phyloP scores from a whole-genome alignment of 306 rosid genomes.

The Lathyrus aphaca region DNA sequence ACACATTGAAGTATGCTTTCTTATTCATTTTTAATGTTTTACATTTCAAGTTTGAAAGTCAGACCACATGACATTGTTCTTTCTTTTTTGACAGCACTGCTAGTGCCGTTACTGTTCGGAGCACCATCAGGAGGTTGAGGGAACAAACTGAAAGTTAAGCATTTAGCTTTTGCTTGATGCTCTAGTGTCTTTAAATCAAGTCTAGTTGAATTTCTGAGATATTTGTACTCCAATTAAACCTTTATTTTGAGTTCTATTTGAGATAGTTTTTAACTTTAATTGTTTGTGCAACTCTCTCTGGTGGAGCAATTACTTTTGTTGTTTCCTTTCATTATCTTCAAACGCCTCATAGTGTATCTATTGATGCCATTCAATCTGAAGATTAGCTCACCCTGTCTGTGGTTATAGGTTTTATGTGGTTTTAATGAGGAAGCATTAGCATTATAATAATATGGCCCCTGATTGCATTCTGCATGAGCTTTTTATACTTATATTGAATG shows the following conservation, averaged over 20 bases:
- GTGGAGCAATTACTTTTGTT: neutral
- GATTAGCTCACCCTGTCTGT: neutral
- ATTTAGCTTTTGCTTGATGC: conserved; percentile 27
- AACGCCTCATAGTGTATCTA: neutral
- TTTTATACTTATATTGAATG: too few relatives aligned
- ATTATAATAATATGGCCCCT: too few relatives aligned
- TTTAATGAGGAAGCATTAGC: too few relatives aligned
- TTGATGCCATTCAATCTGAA: neutral
- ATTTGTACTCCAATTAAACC: conserved; percentile 18
- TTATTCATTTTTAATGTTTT: neutral
- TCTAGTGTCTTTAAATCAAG: conserved; percentile 20
- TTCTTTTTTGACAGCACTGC: conserved; percentile 63
- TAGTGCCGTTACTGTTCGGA: conserved; percentile 81
- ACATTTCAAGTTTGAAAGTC: neutral
- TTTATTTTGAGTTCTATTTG: neutral
- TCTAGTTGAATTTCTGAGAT: conserved; percentile 26
- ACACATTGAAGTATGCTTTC: conserved; percentile 51
- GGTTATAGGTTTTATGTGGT: neutral
- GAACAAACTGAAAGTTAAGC: conserved; percentile 56
- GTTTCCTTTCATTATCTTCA: neutral
- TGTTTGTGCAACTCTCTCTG: conserved; percentile 4
- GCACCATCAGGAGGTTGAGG: conserved; percentile 65
- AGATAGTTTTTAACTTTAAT: neutral
- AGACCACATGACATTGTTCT: conserved; percentile 18
- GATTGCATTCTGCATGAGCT: too few relatives aligned